Conservation (phyloP, 78 protist genomes). For the Dictyostelium brefeldianum region DNA sequence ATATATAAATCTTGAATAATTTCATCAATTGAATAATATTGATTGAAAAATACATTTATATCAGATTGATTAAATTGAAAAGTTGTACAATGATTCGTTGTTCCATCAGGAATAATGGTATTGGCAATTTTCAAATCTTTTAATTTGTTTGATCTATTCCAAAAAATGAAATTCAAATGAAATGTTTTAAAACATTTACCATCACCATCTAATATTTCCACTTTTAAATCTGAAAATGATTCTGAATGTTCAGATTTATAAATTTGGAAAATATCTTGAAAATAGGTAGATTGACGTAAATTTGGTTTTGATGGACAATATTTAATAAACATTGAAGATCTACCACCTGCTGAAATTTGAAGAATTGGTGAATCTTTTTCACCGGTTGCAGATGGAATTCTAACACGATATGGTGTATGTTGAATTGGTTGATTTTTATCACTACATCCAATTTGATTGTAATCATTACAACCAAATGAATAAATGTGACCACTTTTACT, state of each 20-base stretch:
- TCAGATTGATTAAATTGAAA: too few species aligned
- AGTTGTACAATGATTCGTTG: neutral
- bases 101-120: neutral
- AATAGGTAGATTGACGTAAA: constrained; percentile 20
- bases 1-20: constrained; percentile 4
- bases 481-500: neutral
- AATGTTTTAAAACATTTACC: neutral
- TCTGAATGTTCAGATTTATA: neutral
- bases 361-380: neutral
- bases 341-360: constrained; percentile 46
- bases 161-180: constrained; percentile 14
- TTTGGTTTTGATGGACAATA: neutral
- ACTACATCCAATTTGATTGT: constrained; percentile 1
- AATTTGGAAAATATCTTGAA: constrained; percentile 11
- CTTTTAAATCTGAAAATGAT: neutral
- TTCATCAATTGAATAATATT: neutral
- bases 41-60: neutral
- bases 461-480: constrained; percentile 39
- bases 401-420: neutral
- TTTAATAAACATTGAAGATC: constrained; percentile 56
- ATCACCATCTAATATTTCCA: neutral
- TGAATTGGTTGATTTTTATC: neutral
- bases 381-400: neutral
- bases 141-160: neutral
- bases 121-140: neutral